Evolutionary conservation across 106 monocot genomes (phyloP), one percentile per base, ranked within the genome.

Genomic region (Dioscorea dumetorum): DNA sequence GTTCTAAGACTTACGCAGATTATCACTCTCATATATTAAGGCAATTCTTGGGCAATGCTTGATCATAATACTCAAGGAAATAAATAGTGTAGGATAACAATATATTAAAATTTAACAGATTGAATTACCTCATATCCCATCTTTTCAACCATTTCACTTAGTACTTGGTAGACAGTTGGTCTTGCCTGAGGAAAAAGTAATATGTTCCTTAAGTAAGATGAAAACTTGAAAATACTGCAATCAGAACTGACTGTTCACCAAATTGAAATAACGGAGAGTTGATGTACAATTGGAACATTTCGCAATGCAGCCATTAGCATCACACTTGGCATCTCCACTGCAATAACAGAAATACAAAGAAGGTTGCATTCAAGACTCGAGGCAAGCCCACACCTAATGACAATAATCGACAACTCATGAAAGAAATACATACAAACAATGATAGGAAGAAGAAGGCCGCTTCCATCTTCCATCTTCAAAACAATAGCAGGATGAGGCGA

Each of bases 301-400:
- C 99, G 84, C 57, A 99, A 73, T 71, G 99, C 99, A 80, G 92
- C 99, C 99, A 99, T 93, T 58, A 99, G 75, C 62, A 99, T 74
- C 23, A 92, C 78, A 57, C 90, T 92, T 41, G 92, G 99, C 99
- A 99, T 92, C 77, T 99, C 99, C 90, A 93, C 99, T 99, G 81
- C 48, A 67, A 77, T 57, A 49, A 6, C 41, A 41, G 28, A 28
- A 28, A 41, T 3, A 41, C 41, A 41, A 41, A 34, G 34, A 3
- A 41, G 41, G 41, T 41, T 5, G 10, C 10, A 41, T 41, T 41
- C 9, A 41, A 41, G 41, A 41, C 41, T 41, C 5, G 10, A 41
- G 41, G 41, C 9, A 41, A 41, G 41, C 41, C 41, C 41, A 41
- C 10, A 41, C 41, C 41, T 3, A 8, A 41, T 8, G 41, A 41